Conservation (phyloP, 2,329 filamentous ascomycete species). For the Hymenoscyphus albidus region DNA sequence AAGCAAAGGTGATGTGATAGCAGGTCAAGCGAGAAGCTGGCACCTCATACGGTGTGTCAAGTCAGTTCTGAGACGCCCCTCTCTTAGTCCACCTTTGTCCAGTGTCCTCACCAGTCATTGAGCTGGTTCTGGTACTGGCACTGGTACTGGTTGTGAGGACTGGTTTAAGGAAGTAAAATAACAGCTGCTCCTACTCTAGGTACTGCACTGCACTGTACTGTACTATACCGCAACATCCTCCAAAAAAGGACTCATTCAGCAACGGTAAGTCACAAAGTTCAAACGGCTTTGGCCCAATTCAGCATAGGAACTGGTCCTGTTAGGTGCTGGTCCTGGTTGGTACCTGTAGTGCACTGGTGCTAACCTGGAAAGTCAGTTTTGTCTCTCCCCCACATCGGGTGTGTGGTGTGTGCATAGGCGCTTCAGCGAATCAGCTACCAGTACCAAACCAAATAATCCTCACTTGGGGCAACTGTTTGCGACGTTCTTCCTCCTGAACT, state of each 20-base stretch:
- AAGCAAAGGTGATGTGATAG: conserved; percentile 1
- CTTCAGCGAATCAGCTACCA: neutral
- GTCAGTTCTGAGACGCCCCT: neutral
- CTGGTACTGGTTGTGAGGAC: too few species aligned
- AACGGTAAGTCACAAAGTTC: too few species aligned
- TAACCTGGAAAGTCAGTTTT: neutral
- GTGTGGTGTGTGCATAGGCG: neutral
- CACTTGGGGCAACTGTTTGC: neutral
- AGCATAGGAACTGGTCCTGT: neutral
- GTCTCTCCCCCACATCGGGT: neutral
- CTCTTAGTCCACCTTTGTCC: too few species aligned
- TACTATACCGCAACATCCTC: too few species aligned
- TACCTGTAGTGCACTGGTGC: too few species aligned
- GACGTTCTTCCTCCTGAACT: neutral
- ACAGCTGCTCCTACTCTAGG: neutral
- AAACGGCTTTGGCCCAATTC: neutral
- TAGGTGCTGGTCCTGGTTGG: too few species aligned
- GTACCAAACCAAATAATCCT: neutral
- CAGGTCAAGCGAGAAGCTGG: neutral
- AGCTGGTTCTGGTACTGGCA: neutral
- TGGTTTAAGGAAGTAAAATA: neutral
- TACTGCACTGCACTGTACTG: too few species aligned
- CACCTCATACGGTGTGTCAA: neutral
- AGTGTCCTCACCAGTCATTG: neutral
- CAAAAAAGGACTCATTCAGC: too few species aligned